Base-by-base conservation (phyloP, 2,329 filamentous ascomycete genomes). In the Aspergillus persii region DNA sequence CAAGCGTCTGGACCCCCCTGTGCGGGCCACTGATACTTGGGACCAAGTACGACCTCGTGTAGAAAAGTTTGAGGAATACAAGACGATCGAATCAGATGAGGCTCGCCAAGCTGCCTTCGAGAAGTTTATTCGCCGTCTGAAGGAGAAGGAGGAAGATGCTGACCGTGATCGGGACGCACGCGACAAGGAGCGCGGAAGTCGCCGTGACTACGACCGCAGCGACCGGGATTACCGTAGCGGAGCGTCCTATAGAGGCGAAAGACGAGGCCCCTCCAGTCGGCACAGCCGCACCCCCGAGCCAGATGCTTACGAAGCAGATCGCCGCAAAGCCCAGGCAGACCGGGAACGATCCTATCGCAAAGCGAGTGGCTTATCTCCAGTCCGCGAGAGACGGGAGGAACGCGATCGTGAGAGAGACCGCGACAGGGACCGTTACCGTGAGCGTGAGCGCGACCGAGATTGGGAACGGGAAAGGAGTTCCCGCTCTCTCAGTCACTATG, bases 301-400 rank as follows among this genome's bases (percentile, higher is more conserved):
- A 59, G 93, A 99, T 78, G 86, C 91, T 23, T 99, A 99, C 76
- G 95, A 98, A 77, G 95, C 93, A 61, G 95, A 99, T 73, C 88
- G 95, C 65, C 89, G 92, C 69, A 95, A 94, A 75, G 94, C 94
- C 48, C 93, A 95, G 71, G 92, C 93, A 59, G 93, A 96, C 72
- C 89, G 96, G 51, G 96, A 98, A 78, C 89, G 93, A 65, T 93
- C 96, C 68, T 96, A 96, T 77, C 88, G 91, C 74, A 96, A 95
- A 78, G 86, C 86, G 78, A 90, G 89, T 64, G 80, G 84, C 68
- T 71, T 84, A 64, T 80, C 84, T 66, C 83, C 83, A 18, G 62
- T 71, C n/a, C 73, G 71, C 23, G 76, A 76, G 39, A 66, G 74
- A 52, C 70, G 71, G 7, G 72, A 75, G 31, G 74, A 76, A n/a